A percentile compares a stretch with the other conserved stretches of the same genome.
Evolutionary conservation across 2,329 filamentous ascomycete species (phyloP).

Genomic region (Incumbomyces lentus): DNA sequence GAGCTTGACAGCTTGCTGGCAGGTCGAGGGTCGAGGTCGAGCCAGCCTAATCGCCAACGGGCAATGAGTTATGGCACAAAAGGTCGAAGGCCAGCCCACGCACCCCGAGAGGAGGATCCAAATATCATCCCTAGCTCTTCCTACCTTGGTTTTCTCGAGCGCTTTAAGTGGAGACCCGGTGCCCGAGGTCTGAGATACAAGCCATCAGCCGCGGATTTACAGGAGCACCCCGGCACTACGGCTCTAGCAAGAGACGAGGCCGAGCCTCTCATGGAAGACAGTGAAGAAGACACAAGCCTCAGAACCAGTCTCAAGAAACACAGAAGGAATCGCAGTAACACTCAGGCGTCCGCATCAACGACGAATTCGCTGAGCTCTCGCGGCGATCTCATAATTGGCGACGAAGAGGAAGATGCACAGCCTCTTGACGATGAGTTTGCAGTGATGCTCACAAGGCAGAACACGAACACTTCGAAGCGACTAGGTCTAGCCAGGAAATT

Average conservation of each 20-base stretch:
- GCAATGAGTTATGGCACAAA: conserved; percentile 85
- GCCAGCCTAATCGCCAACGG: conserved; percentile 60
- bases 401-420: conserved; percentile 89
- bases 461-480: conserved; percentile 38
- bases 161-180: conserved; percentile 75
- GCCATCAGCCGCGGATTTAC: conserved; percentile 79
- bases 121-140: conserved; percentile 85
- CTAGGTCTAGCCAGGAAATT: conserved; percentile 40
- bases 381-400: conserved; percentile 83
- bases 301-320: conserved; percentile 26
- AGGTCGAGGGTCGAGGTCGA: conserved; percentile 40
- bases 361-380: conserved; percentile 77
- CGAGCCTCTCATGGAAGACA: conserved; percentile 60
- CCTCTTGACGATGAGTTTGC: conserved; percentile 88
- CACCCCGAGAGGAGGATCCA: conserved; percentile 47
- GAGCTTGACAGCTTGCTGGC: conserved; percentile 77
- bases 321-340: conserved; percentile 60
- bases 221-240: conserved; percentile 65
- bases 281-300: conserved; percentile 35
- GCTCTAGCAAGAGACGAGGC: conserved; percentile 43
- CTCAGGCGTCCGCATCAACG: conserved; percentile 68
- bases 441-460: conserved; percentile 63
- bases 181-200: conserved; percentile 71
- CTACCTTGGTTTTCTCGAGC: conserved; percentile 72
- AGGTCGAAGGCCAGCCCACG: conserved; percentile 33